Evolutionary conservation across 78 protist species (phyloP).

Genomic region (Reticulomyxa filosa): DNA sequence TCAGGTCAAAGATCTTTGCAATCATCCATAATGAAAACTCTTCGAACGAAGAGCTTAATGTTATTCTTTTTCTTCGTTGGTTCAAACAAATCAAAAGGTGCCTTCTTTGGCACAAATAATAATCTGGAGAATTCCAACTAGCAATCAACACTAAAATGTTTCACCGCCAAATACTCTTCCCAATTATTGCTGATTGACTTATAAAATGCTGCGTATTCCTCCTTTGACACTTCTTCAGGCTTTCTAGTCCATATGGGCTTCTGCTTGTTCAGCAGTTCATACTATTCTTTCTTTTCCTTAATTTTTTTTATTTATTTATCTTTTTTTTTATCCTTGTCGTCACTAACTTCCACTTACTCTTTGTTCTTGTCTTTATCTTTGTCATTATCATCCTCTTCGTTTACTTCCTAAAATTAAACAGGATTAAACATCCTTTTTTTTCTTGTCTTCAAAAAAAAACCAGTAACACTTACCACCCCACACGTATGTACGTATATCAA

Average conservation of each 20-base stretch:
- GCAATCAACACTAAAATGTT: slow-evolving; percentile 98
- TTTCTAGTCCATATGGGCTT: slow-evolving; percentile 96
- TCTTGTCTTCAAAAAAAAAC: too few relatives aligned
- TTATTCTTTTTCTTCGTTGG: slow-evolving; percentile 80
- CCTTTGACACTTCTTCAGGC: slow-evolving; percentile 86
- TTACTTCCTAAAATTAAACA: too few relatives aligned
- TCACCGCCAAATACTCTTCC: slow-evolving; percentile 93
- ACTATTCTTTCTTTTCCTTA: slow-evolving; percentile 58
- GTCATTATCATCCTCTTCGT: slow-evolving; percentile 48
- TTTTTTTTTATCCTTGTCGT: slow-evolving; percentile 54
- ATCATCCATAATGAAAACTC: slow-evolving; percentile 99
- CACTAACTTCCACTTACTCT: slow-evolving; percentile 34
- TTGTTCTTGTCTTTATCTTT: slow-evolving; percentile 22
- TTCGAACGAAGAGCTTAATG: slow-evolving; percentile 96
- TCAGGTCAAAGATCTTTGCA: slow-evolving; percentile 95
- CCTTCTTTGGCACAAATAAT: slow-evolving; percentile 90
- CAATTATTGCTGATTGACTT: slow-evolving; percentile 92
- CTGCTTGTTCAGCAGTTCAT: slow-evolving; percentile 89
- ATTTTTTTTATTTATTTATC: slow-evolving; percentile 50
- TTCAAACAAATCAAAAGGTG: slow-evolving; percentile 96
- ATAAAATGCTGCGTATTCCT: slow-evolving; percentile 98
- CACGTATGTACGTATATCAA: too few relatives aligned
- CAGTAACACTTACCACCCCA: too few relatives aligned
- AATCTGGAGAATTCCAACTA: slow-evolving; percentile 89
- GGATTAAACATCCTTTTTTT: too few relatives aligned